Evolutionary conservation across 2,329 filamentous ascomycete genomes (phyloP), one percentile per base, ranked within the genome.

Genomic region (Claviceps digitariae): DNA sequence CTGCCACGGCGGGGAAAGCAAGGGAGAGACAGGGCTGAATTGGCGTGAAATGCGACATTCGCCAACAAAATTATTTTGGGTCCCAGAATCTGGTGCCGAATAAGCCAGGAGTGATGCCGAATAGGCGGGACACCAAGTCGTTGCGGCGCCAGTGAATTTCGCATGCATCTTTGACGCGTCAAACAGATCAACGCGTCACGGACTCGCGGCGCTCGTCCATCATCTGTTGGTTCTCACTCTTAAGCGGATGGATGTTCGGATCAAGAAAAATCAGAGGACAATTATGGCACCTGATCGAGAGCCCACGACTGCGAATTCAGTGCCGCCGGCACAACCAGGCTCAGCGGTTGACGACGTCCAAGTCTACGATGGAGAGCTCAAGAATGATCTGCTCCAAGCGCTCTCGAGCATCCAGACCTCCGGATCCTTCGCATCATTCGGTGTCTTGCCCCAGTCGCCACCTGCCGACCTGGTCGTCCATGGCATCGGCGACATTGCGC

Each of bases 401-500:
- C 40, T 61, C n/a, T 36, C 48, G 0, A 15, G 31, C 52, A 55
- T 62, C 47, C 6, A 58, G n/a, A 23, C 53, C 3, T 23, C 54
- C 2, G 59, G 57, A 1, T 55, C 58, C 12, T 62, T 62, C 27
- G 59, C 58, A 23, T 53, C 53, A 1, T 55, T 57, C 21, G 41
- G 38, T 3, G 17, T 21, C 8, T 7, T 57, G 6, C 12, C 31
- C 12, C 12, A 21, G 6, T 31, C 51, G 12, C 52, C 55, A 48
- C 57, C 55, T 15, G 52, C 55, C 17, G 53, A 40, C 3, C 48
- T 57, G 31, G 49, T 45, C 21, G 57, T 62, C 29, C 43, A 55
- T 3, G 56, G 54, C 13, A 50, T 64, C 13, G 61, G 62, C 15
- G 51, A 40, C 2, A 59, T 69, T 21, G 1, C 27, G 2, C 41